Evolutionary conservation across 345 rosid species (phyloP).

Genomic region (Zanthoxylum bungeanum): DNA sequence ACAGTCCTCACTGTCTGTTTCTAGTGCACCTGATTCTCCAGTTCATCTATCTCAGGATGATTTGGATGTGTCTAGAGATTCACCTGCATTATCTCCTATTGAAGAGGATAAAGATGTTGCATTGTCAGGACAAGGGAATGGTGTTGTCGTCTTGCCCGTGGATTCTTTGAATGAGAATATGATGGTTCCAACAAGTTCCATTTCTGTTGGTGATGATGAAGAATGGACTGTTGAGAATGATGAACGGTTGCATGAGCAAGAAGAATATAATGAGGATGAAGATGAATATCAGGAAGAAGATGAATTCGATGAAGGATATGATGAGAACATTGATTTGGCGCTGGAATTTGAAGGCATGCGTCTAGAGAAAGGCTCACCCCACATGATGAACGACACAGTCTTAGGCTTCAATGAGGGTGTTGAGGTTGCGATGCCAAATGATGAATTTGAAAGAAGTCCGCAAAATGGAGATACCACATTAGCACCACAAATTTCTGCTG

Average conservation of each 20-base stretch:
- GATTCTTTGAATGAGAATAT: slow-evolving; percentile 47
- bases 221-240: slow-evolving; percentile 77
- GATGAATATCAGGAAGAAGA: slow-evolving; percentile 86
- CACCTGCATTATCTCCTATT: slow-evolving; percentile 39
- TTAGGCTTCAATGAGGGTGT: slow-evolving; percentile 87
- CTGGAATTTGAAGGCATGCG: slow-evolving; percentile 59
- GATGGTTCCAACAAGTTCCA: slow-evolving; percentile 43
- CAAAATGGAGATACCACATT: slow-evolving; percentile 42
- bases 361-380: slow-evolving; percentile 50
- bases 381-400: slow-evolving; percentile 55
- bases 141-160: slow-evolving; percentile 30
- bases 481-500: slow-evolving; percentile 41
- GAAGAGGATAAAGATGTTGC: slow-evolving; percentile 42
- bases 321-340: slow-evolving; percentile 46
- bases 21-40: slow-evolving; percentile 95
- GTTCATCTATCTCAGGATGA: slow-evolving; percentile 91
- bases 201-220: slow-evolving; percentile 74
- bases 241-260: slow-evolving; percentile 75
- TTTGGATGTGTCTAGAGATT: slow-evolving; percentile 82
- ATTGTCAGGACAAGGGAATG: slow-evolving; percentile 37
- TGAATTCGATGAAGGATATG: slow-evolving; percentile 71
- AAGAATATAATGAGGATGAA: slow-evolving; percentile 93
- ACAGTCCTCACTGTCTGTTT: slow-evolving; percentile 87
- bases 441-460: slow-evolving; percentile 65
- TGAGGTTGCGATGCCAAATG: slow-evolving; percentile 78